Evolutionary conservation across 108 stramenopile genomes (phyloP), one percentile per base, ranked within the genome.

Genomic region (Nitzschia putrida): DNA sequence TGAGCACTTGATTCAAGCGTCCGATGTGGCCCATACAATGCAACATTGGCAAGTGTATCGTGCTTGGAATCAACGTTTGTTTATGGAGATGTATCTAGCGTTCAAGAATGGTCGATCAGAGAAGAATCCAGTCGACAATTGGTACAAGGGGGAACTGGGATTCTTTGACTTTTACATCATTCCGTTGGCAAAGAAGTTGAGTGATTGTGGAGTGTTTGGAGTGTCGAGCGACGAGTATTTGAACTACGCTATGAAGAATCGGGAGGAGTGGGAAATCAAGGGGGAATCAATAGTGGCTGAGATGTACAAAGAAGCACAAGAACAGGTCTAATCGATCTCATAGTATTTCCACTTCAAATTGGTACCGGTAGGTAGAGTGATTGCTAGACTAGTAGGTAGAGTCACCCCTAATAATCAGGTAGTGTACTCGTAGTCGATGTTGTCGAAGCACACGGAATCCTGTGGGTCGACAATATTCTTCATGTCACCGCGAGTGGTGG

Each of bases 131-230:
- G 65, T 47, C 4, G 18, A 52, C 25, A 47, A 20, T 25, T 66
- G 65, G 65, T 66, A 66, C 45, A 53, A 66, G 25, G 65, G 65
- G 50, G 65, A 66, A 25, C 43, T 66, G 0, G 51, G 37, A 14
- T 66, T 66, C 37, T 66, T 53, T 38, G 65, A 66, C 26, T 66
- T 66, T 47, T 66, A 66, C 52, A 66, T 66, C 52, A 66, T 66
- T 20, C 65, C 65, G 38, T 37, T 66, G 50, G 65, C 65, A 2
- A 66, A 66, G 34, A 66, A 66, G 34, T 51, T 66, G 29, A 66
- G 45, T 13, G 65, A 66, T 18, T 66, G 65, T 21, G 65, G 65
- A 11, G 65, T 66, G 11, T 66, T 66, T 53, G 65, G 65, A 0
- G 65, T 66, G 0, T 66, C 65, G 13, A 47, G 43, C 10, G 51